A percentile compares a stretch with the other conserved stretches of the same genome.
Conservation (phyloP, 2,329 filamentous ascomycete genomes). For the Fusarium austroafricanum region DNA sequence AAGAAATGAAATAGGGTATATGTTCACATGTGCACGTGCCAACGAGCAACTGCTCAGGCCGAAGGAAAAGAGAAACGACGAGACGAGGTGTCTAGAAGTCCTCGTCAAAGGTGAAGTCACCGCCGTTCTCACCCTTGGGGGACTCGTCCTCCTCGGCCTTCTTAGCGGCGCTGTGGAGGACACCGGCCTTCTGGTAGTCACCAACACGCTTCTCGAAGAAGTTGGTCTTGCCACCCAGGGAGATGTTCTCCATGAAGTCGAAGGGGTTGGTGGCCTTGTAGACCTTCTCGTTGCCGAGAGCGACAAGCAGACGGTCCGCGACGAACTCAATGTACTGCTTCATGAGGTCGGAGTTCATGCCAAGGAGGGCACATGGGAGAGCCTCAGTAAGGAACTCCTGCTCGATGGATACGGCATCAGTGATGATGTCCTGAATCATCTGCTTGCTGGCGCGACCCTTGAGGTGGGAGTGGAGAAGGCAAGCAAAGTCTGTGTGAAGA, state of each 20-base stretch:
- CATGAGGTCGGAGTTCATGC: conserved; percentile 98
- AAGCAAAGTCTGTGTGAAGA: conserved; percentile 99
- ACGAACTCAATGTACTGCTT: conserved; percentile 99
- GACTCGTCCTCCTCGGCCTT: conserved; percentile 67
- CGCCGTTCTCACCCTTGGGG: conserved; percentile 68
- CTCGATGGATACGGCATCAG: conserved; percentile 93
- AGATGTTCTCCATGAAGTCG: conserved; percentile 99
- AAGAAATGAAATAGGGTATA: conserved; percentile 44
- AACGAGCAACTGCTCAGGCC: conserved; percentile 1
- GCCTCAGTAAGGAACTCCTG: conserved; percentile 98
- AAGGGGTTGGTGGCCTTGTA: conserved; percentile 97
- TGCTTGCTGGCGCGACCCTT: conserved; percentile 89
- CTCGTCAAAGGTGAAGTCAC: conserved; percentile 93
- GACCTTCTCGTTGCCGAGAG: conserved; percentile 92
- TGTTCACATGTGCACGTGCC: conserved; percentile 30
- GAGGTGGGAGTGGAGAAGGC: conserved; percentile 95
- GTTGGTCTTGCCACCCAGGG: conserved; percentile 98
- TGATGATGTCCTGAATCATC: conserved; percentile 87
- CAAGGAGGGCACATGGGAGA: conserved; percentile 89
- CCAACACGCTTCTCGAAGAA: conserved; percentile 99
- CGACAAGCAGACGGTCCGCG: conserved; percentile 90
- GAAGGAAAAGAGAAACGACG: conserved; percentile 11
- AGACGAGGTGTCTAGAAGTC: conserved; percentile 79
- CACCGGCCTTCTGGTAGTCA: conserved; percentile 99
- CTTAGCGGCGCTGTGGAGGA: conserved; percentile 88